Base-by-base conservation (phyloP, 345 rosid genomes). In the Rhodamnia argentea region DNA sequence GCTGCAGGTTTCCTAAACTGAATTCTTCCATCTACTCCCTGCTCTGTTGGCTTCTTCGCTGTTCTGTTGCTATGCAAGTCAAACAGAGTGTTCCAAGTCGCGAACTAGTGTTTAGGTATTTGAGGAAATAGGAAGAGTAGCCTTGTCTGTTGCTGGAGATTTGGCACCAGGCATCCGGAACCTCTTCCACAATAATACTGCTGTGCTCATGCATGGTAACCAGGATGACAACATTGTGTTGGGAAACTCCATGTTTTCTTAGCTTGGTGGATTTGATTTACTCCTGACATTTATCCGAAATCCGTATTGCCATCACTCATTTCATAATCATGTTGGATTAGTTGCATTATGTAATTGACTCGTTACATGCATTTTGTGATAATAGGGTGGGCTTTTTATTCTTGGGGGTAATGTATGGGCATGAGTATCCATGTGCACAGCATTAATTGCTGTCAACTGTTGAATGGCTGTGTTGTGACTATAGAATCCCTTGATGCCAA, bases 1-100 rank as follows among this genome's bases (percentile, higher is more conserved):
- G 94, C 94, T 10, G 99, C 99, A 97, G 99, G 99, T 97, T 87
- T 84, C 32, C 56, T 51, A 58, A 54, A n/a, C 83, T 64, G 40
- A 75, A 57, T 56, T 82, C 44, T 26, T 56, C 27, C 47, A 29
- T 10, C 57, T 20, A 29, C 40, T 62, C 27, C 44, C 26, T 29
- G 83, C 15, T 13, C 32, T 13, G 32, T n/a, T 56, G 54, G 84
- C 86, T 27, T 74, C 27, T 82, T 84, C 29, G 24, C 53, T 58
- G 11, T 78, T 85, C 10, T 62, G 6, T 24, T 52, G 44, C 32
- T 18, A 29, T 32, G 16, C 5, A 16, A 64, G 40, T 82, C 52
- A 53, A 42, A 86, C 40, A 5, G 32, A 40, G 81, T 37, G 26
- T 51, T 52, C 58, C 42, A 54, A 20, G 11, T 50, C 23, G 40